These are phyloP conservation scores for Quercus suber DNA, from an alignment of 306 rosid genomes.

Conservation along the genomic window DNA sequence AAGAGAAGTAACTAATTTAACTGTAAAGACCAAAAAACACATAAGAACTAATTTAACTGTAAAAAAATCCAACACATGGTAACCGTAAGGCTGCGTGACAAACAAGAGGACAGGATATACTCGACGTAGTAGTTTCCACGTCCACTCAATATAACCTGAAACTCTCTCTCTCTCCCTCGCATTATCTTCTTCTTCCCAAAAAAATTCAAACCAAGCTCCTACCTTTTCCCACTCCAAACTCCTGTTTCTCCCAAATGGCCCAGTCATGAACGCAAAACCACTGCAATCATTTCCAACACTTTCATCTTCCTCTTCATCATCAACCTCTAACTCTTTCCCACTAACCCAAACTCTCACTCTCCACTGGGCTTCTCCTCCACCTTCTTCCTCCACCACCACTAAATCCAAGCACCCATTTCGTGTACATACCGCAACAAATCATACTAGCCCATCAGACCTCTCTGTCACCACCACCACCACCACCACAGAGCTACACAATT, in stretches of 20 bases:
- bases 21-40: too few relatives aligned
- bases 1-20: too few relatives aligned
- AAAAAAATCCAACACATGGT: neutral
- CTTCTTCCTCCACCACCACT: conserved; percentile 24
- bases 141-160: conserved; percentile 34
- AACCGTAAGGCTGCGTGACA: neutral
- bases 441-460: conserved; percentile 32
- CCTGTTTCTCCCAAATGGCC: conserved; percentile 39
- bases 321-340: conserved; percentile 20
- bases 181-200: neutral
- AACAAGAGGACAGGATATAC: conserved; percentile 39
- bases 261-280: conserved; percentile 53
- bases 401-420: conserved; percentile 22
- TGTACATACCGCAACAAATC: conserved; percentile 28
- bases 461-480: conserved; percentile 23
- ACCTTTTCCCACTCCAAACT: neutral
- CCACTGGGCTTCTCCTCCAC: conserved; percentile 27
- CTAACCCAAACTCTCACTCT: conserved; percentile 19
- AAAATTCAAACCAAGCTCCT: neutral
- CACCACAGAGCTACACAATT: conserved; percentile 8
- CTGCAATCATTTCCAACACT: conserved; percentile 16
- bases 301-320: conserved; percentile 22
- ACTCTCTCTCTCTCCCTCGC: conserved; percentile 18
- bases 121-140: conserved; percentile 41
- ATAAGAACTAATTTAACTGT: too few relatives aligned